Conservation (phyloP, 257 asterid genomes). For the Euphrasia confusa region DNA sequence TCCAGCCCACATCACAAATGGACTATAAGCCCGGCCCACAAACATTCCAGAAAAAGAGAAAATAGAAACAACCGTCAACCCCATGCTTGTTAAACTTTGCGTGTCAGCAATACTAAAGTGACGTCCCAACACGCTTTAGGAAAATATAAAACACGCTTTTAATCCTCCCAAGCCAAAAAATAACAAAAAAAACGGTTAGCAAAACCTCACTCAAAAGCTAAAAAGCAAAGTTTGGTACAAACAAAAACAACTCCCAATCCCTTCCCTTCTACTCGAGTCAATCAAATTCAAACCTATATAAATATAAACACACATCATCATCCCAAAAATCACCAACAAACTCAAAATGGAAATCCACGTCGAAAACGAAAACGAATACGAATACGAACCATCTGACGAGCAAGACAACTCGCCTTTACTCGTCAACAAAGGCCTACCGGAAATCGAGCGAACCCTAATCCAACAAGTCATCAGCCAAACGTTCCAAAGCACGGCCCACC, state of each 20-base stretch:
- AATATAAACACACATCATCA: slow-evolving; percentile 6
- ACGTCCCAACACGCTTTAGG: too few species aligned
- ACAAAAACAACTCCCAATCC: slow-evolving; percentile 26
- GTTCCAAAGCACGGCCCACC: slow-evolving; percentile 73
- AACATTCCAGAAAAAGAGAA: too few species aligned
- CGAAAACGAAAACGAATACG: slow-evolving; percentile 20
- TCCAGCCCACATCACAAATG: too few species aligned
- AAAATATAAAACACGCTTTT: too few species aligned
- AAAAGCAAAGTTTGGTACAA: slow-evolving; percentile 36
- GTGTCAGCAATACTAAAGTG: too few species aligned
- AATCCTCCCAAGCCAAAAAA: too few species aligned
- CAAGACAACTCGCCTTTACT: slow-evolving; percentile 45
- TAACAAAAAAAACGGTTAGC: background rate
- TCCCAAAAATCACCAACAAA: slow-evolving; percentile 1
- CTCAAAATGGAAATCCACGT: slow-evolving; percentile 51
- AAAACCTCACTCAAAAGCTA: slow-evolving; percentile 17
- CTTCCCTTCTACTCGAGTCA: slow-evolving; percentile 40
- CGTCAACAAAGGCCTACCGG: slow-evolving; percentile 35
- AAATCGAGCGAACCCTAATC: slow-evolving; percentile 55
- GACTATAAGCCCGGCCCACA: too few species aligned
- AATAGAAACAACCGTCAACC: too few species aligned
- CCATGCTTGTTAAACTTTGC: too few species aligned
- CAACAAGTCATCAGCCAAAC: slow-evolving; percentile 96
- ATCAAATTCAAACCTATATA: slow-evolving; percentile 26
- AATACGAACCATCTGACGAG: slow-evolving; percentile 29